These are phyloP conservation scores for Scenedesmus sp. DNA, from an alignment of 163 green algal species.

Conservation along the genomic window DNA sequence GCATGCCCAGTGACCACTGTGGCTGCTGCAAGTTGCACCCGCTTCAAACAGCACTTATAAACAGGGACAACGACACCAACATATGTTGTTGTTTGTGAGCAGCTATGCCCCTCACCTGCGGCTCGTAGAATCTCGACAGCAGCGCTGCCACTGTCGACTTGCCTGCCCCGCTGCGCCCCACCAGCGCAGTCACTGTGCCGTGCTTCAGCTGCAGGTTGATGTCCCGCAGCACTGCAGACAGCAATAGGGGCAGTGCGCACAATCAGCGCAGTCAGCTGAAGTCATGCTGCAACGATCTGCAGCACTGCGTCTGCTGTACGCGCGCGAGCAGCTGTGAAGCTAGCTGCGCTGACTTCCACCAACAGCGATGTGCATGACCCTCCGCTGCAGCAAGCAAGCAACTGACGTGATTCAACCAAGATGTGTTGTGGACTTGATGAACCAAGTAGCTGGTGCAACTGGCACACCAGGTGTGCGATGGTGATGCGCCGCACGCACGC, in stretches of 20 bases:
- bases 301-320: neutral
- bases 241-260: conserved; percentile 53
- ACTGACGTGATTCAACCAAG: too few species aligned
- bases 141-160: conserved; percentile 91
- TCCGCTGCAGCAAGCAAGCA: neutral
- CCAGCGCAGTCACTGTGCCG: conserved; percentile 86
- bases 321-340: neutral
- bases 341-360: neutral
- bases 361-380: neutral
- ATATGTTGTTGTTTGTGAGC: neutral
- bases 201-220: conserved; percentile 82
- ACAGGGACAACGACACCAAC: neutral
- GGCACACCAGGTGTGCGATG: too few species aligned
- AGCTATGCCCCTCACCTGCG: conserved; percentile 38
- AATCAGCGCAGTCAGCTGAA: neutral
- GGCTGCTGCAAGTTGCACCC: too few species aligned
- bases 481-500: too few species aligned
- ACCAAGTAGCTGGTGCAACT: too few species aligned
- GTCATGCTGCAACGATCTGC: neutral
- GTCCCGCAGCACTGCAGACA: conserved; percentile 65
- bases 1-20: too few species aligned
- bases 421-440: too few species aligned
- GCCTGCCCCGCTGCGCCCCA: conserved; percentile 85
- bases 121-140: conserved; percentile 79
- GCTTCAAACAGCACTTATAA: neutral